Conservation (phyloP, 1,284 basidiomycete species). For the Ceratobasidium sp. region DNA sequence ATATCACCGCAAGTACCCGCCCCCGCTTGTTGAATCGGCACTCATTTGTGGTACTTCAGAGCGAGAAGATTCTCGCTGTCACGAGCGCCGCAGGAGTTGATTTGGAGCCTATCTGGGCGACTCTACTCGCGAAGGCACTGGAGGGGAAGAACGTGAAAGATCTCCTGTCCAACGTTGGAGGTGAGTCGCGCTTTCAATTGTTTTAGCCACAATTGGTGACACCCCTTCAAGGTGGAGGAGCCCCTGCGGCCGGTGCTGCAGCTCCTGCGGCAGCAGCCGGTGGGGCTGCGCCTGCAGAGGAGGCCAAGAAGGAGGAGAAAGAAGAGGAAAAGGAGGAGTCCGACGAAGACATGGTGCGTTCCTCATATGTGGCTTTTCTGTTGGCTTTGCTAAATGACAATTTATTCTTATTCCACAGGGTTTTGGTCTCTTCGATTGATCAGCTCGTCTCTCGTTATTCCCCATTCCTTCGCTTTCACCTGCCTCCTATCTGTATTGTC, state of each 20-base stretch:
- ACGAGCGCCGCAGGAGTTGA: slow-evolving; percentile 87
- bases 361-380: neutral
- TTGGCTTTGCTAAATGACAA: slow-evolving; percentile 12
- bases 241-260: slow-evolving; percentile 61
- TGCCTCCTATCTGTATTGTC: slow-evolving; percentile 41
- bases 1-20: slow-evolving; percentile 88
- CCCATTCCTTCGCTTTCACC: slow-evolving; percentile 24
- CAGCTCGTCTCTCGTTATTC: slow-evolving; percentile 15
- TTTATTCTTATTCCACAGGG: slow-evolving; percentile 59
- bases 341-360: slow-evolving; percentile 90
- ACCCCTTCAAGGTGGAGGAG: slow-evolving; percentile 61
- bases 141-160: slow-evolving; percentile 99
- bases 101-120: slow-evolving; percentile 97
- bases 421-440: slow-evolving; percentile 86
- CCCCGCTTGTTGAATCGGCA: neutral
- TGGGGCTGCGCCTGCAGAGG: slow-evolving; percentile 67
- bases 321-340: slow-evolving; percentile 65
- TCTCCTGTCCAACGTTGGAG: slow-evolving; percentile 89
- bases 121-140: slow-evolving; percentile 95
- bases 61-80: slow-evolving; percentile 90
- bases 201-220: slow-evolving; percentile 3
- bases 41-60: slow-evolving; percentile 58
- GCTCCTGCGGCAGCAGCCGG: slow-evolving; percentile 71
- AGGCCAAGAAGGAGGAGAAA: slow-evolving; percentile 83
- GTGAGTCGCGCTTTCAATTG: slow-evolving; percentile 63